Percentiles rank a stretch among this genome's conserved stretches.
Evolutionary conservation across 768 basidiomycete species (phyloP).

Genomic region (Termitomyces sp.): DNA sequence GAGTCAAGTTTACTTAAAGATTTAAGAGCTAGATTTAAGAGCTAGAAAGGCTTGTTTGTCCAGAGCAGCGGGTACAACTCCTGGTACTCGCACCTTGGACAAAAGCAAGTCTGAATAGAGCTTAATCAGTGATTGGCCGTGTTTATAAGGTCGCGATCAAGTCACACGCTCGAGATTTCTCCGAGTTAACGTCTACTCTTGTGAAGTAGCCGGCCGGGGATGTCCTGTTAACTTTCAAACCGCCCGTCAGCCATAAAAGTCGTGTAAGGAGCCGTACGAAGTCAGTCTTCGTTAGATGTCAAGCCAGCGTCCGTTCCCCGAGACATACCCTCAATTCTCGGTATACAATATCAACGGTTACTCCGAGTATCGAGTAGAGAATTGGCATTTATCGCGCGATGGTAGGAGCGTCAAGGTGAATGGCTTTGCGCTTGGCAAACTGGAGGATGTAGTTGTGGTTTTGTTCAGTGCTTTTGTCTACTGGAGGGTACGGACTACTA

Average conservation of each 20-base stretch:
- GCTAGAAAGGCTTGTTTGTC: neutral
- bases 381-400: slow-evolving; percentile 40
- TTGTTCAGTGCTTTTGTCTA: slow-evolving; percentile 32
- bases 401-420: slow-evolving; percentile 28
- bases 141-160: neutral
- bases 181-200: too few relatives aligned
- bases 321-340: slow-evolving; percentile 43
- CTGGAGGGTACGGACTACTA: neutral
- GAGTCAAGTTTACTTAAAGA: neutral
- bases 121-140: neutral
- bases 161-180: too few relatives aligned
- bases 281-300: neutral
- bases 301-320: neutral
- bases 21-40: neutral
- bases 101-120: slow-evolving; percentile 3
- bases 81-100: slow-evolving; percentile 3
- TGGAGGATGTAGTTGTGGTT: neutral
- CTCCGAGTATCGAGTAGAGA: slow-evolving; percentile 58
- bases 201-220: too few relatives aligned
- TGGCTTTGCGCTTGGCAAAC: slow-evolving; percentile 22
- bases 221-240: too few relatives aligned
- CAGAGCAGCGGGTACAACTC: slow-evolving; percentile 4
- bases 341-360: slow-evolving; percentile 40
- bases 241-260: too few relatives aligned
- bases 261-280: too few relatives aligned